These are phyloP conservation scores for Marsdenia floribunda DNA, from an alignment of 257 asterid genomes.

Conservation along the genomic window DNA sequence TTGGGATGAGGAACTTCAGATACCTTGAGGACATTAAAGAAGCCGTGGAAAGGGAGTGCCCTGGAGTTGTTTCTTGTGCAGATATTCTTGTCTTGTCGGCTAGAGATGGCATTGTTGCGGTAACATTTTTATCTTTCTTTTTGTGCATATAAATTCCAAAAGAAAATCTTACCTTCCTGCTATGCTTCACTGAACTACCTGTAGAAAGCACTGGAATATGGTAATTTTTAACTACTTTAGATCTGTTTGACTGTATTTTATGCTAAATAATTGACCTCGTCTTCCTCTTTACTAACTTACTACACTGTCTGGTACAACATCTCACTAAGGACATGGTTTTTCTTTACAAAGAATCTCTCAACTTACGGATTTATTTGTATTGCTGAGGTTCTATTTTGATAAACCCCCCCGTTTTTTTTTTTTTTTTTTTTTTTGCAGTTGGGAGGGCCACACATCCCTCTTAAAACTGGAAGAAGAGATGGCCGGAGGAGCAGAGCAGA, in stretches of 20 bases:
- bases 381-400: background rate
- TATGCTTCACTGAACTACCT: background rate
- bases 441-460: slow-evolving; percentile 88
- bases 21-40: slow-evolving; percentile 83
- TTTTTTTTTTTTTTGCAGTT: slow-evolving; percentile 31
- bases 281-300: background rate
- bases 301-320: background rate
- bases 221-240: background rate
- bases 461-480: slow-evolving; percentile 90
- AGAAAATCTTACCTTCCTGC: background rate
- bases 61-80: slow-evolving; percentile 91
- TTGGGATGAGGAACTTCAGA: slow-evolving; percentile 94
- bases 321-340: background rate
- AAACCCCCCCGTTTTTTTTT: too few relatives aligned
- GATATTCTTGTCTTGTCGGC: slow-evolving; percentile 91
- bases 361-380: background rate
- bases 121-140: slow-evolving; percentile 19
- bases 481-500: slow-evolving; percentile 87
- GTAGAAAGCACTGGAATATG: background rate
- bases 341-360: background rate
- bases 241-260: background rate
- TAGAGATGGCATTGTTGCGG: slow-evolving; percentile 78
- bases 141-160: background rate
- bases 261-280: background rate
- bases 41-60: slow-evolving; percentile 92